Conservation (phyloP, 2,329 filamentous ascomycete species). For the Zalaria sp. region DNA sequence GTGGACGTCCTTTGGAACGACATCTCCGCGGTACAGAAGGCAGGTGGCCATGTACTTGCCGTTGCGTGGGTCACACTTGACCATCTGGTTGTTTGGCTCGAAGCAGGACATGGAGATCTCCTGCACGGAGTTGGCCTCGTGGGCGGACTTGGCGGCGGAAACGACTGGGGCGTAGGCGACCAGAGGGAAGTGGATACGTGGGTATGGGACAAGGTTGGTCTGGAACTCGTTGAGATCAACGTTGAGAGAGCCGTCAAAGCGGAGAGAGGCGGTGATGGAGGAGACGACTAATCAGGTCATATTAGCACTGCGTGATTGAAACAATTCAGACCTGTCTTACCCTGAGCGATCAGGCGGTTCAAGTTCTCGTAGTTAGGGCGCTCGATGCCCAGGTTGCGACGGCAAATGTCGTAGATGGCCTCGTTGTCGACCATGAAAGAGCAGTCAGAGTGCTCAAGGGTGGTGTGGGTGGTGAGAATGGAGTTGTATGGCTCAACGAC, state of each 20-base stretch:
- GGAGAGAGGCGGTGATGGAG: conserved; percentile 94
- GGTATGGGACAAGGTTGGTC: conserved; percentile 98
- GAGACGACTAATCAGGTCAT: conserved; percentile 57
- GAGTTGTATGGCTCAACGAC: conserved; percentile 99
- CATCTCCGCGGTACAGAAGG: conserved; percentile 94
- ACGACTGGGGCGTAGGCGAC: conserved; percentile 92
- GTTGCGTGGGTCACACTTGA: conserved; percentile 96
- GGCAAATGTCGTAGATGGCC: conserved; percentile 99
- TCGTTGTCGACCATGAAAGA: conserved; percentile 99
- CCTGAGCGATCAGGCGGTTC: conserved; percentile 95
- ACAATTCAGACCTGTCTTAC: conserved; percentile 30
- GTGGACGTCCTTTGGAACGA: conserved; percentile 93
- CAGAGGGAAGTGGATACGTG: conserved; percentile 97
- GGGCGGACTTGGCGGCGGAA: conserved; percentile 85
- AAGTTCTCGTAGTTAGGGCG: conserved; percentile 97
- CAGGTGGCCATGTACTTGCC: conserved; percentile 99
- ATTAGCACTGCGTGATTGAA: conserved; percentile 1
- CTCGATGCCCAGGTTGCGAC: conserved; percentile 91
- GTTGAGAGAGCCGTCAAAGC: conserved; percentile 97
- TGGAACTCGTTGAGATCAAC: conserved; percentile 99
- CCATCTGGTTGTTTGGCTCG: conserved; percentile 99
- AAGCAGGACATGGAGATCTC: conserved; percentile 99
- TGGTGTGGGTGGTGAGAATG: conserved; percentile 96
- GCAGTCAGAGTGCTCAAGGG: conserved; percentile 98
- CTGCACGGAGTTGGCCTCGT: conserved; percentile 95